phyloP scores from a whole-genome alignment of 495 filamentous ascomycete genomes.

The Cercophora scortea region DNA sequence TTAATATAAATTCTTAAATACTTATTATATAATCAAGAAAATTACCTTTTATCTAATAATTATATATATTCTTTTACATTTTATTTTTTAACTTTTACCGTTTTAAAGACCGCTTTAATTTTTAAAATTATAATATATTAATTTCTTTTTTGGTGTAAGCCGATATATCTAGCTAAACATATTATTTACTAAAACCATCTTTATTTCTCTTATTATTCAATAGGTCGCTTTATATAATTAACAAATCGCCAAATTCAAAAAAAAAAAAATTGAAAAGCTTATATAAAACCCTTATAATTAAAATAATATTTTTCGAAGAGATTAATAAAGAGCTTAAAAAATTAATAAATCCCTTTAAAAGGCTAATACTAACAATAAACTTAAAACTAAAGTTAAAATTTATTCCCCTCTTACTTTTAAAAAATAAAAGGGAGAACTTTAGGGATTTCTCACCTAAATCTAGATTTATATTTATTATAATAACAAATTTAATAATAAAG shows the following conservation, averaged over 20 bases:
- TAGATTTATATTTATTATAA: too few species aligned
- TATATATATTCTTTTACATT: too few species aligned
- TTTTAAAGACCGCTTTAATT: neutral
- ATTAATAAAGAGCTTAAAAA: too few species aligned
- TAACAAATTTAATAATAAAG: too few species aligned
- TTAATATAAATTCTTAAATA: too few species aligned
- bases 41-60: too few species aligned
- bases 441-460: too few species aligned
- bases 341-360: too few species aligned
- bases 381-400: too few species aligned
- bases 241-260: neutral
- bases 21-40: too few species aligned
- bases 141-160: neutral
- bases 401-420: neutral
- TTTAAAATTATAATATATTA: neutral
- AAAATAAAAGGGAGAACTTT: too few species aligned
- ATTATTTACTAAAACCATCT: neutral
- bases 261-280: neutral
- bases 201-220: neutral
- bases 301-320: neutral
- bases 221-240: neutral
- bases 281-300: neutral
- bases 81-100: neutral
- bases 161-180: neutral
- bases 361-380: too few species aligned